These are phyloP conservation scores for Fusarium pilosicola DNA, from an alignment of 2,329 filamentous ascomycete species.

Conservation along the genomic window DNA sequence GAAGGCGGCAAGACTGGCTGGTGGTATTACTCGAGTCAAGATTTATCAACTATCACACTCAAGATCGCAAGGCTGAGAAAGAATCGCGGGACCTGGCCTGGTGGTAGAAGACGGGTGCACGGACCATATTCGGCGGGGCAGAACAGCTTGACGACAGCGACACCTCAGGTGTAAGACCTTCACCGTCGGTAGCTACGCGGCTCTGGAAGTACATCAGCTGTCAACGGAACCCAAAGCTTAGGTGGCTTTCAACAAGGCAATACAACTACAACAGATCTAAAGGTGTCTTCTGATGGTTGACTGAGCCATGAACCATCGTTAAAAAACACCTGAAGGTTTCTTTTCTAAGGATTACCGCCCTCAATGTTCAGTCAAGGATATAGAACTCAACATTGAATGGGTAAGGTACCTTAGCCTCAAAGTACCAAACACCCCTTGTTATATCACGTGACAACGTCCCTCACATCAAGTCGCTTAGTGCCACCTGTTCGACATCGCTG, in stretches of 20 bases:
- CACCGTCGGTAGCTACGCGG: slow-evolving; percentile 8
- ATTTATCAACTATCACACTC: slow-evolving; percentile 8
- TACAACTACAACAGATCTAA: background rate
- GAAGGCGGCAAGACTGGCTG: background rate
- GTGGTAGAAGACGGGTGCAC: slow-evolving; percentile 28
- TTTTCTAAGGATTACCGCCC: background rate
- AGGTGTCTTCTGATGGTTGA: background rate
- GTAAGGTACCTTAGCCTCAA: background rate
- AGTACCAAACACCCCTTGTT: slow-evolving; percentile 18
- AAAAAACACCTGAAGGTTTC: background rate
- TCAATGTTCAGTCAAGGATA: background rate
- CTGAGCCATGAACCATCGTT: background rate
- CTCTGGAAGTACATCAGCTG: slow-evolving; percentile 10
- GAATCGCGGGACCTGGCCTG: slow-evolving; percentile 34
- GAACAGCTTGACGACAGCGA: slow-evolving; percentile 15
- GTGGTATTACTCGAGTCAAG: slow-evolving; percentile 1
- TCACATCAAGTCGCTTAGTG: slow-evolving; percentile 48
- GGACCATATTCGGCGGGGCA: slow-evolving; percentile 40
- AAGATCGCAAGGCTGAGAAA: slow-evolving; percentile 42
- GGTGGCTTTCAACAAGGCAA: background rate
- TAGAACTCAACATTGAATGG: background rate
- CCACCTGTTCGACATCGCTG: slow-evolving; percentile 53
- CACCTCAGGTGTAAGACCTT: slow-evolving; percentile 16
- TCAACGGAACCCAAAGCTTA: background rate
- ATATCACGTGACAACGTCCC: slow-evolving; percentile 47